A percentile compares a stretch with the other conserved stretches of the same genome.
Evolutionary conservation across 2,329 filamentous ascomycete species (phyloP).

Genomic region (Colletotrichum tropicicola): DNA sequence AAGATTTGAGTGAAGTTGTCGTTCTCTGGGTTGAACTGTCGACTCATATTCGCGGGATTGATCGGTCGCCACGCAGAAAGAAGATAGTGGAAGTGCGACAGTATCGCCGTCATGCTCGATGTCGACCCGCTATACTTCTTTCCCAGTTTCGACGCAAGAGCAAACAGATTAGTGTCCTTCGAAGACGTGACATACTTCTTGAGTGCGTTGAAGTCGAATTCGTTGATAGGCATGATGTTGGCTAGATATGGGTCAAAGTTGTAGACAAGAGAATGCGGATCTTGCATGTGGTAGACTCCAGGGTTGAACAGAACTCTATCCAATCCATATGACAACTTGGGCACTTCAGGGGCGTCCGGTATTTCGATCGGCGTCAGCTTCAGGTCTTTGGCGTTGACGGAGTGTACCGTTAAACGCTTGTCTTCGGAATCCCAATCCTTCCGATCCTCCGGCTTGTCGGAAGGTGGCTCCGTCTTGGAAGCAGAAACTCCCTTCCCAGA

Average conservation of each 20-base stretch:
- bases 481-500: background rate
- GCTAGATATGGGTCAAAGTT: slow-evolving; percentile 97
- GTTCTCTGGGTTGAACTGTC: slow-evolving; percentile 69
- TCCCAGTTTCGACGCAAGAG: slow-evolving; percentile 70
- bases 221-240: slow-evolving; percentile 88
- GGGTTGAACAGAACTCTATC: slow-evolving; percentile 95
- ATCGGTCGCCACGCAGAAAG: slow-evolving; percentile 84
- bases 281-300: slow-evolving; percentile 91
- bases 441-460: too few species aligned
- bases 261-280: slow-evolving; percentile 85
- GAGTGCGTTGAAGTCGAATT: slow-evolving; percentile 91
- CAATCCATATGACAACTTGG: slow-evolving; percentile 76
- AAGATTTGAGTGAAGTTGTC: slow-evolving; percentile 76
- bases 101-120: slow-evolving; percentile 90
- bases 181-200: slow-evolving; percentile 93
- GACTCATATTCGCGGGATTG: slow-evolving; percentile 73
- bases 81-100: slow-evolving; percentile 93
- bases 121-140: slow-evolving; percentile 94
- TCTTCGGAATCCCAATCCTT: background rate
- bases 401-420: slow-evolving; percentile 5
- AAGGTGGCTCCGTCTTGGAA: background rate
- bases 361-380: slow-evolving; percentile 42
- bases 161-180: slow-evolving; percentile 76
- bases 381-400: slow-evolving; percentile 29
- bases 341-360: slow-evolving; percentile 51